phyloP scores from a whole-genome alignment of 352 stramenopile species.

The Blastocystis sp. region DNA sequence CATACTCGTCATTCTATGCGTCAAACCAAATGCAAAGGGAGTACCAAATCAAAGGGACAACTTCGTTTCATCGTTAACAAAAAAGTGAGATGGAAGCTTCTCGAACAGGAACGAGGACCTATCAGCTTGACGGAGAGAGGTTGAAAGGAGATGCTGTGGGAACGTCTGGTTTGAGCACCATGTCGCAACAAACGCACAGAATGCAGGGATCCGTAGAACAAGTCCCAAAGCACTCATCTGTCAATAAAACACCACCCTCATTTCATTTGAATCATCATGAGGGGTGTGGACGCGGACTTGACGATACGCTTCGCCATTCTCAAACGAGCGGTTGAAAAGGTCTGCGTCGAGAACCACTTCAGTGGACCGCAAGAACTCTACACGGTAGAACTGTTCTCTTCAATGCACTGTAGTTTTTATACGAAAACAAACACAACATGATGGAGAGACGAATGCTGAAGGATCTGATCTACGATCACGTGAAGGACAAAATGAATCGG shows the following conservation, averaged over 20 bases:
- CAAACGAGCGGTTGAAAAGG: not conserved
- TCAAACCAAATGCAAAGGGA: not conserved
- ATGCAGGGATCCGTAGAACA: too few relatives aligned
- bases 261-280: not conserved
- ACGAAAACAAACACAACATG: not conserved
- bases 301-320: not conserved
- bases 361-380: not conserved
- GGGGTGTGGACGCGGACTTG: not conserved
- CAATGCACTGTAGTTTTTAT: not conserved
- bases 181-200: too few relatives aligned
- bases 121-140: too few relatives aligned
- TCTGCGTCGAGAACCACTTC: not conserved
- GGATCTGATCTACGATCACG: not conserved
- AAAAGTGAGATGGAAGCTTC: too few relatives aligned
- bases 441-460: not conserved
- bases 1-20: not conserved
- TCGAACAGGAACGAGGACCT: too few relatives aligned
- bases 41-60: slow-evolving; percentile 3
- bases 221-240: too few relatives aligned
- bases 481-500: not conserved
- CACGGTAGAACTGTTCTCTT: not conserved
- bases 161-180: too few relatives aligned
- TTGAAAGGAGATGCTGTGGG: too few relatives aligned
- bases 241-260: not conserved
- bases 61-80: slow-evolving; percentile 27